Percentiles rank a stretch among this genome's conserved stretches.
Evolutionary conservation across 306 rosid genomes (phyloP).

Genomic region (Glycine latifolia): DNA sequence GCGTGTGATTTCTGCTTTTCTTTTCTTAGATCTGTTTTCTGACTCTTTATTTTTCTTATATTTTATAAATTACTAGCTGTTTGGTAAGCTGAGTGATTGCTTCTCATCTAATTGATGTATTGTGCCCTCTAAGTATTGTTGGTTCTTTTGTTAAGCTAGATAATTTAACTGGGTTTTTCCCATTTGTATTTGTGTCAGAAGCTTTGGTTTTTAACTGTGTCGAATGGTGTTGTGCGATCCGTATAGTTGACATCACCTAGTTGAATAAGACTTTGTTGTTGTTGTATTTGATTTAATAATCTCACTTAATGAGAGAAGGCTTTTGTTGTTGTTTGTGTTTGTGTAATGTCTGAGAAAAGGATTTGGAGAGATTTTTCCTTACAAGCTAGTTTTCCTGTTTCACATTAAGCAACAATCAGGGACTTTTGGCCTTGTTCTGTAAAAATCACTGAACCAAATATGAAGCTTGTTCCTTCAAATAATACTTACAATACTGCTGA

Average conservation of each 20-base stretch:
- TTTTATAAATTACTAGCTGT: background rate
- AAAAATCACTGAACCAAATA: background rate
- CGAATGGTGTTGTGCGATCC: too few relatives aligned
- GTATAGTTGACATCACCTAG: too few relatives aligned
- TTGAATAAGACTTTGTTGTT: too few relatives aligned
- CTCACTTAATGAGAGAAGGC: background rate
- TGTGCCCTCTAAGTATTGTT: background rate
- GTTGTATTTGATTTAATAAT: background rate
- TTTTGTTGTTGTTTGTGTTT: background rate
- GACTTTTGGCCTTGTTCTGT: background rate
- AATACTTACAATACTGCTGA: background rate
- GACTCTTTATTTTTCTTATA: background rate
- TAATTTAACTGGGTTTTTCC: slow-evolving; percentile 2
- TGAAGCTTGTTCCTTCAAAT: slow-evolving; percentile 4
- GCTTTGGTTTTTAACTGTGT: too few relatives aligned
- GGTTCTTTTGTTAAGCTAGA: background rate
- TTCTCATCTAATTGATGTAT: slow-evolving; percentile 1
- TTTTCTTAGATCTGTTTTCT: slow-evolving; percentile 30
- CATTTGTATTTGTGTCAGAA: background rate
- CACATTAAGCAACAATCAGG: background rate
- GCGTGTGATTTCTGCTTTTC: background rate
- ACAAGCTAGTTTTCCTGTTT: background rate
- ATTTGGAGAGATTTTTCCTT: background rate
- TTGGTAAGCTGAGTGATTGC: slow-evolving; percentile 22
- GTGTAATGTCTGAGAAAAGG: background rate